Evolutionary conservation across 1,139 yeast genomes (phyloP), one percentile per base, ranked within the genome.

Genomic region (Sugiyamaella japonica): DNA sequence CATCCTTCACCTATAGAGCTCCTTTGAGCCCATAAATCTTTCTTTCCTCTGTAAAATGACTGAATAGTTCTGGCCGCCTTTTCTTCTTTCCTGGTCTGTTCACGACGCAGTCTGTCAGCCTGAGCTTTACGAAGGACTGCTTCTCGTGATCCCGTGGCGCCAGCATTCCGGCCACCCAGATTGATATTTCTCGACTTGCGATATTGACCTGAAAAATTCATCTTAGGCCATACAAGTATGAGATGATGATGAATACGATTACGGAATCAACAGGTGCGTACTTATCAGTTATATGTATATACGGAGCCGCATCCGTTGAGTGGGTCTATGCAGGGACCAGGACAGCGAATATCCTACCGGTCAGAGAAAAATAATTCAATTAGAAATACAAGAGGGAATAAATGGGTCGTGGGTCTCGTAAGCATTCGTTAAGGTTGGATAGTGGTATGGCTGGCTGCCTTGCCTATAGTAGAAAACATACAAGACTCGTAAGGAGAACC

Each of bases 91-190:
- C 89, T 76, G 28, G 73, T 76, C 47, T 72, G 69, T 58, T 88
- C 90, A 56, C 97, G 76, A 56, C 78, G 79, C 57, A 77, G 79
- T 36, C 98, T 76, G 59, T 88, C 91, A 41, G 73, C 72, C 61
- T 82, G 81, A 3, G 96, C 83, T 59, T 79, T 81, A 58, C 80
- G 81, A 17, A 91, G 71, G 56, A 82, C 73, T 3, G 78, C 73
- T 41, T 69, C 67, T 54, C 69, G 56, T 7, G 53, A 47, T 6
- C 49, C 52, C 42, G 56, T 42, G 13, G 42, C 31, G 10, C 48
- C 44, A 64, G 58, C 68, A 65, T 49, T 66, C 61, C 74, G 70
- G 55, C 86, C 86, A 2, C 97, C 95, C 47, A 90, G 75, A 67
- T 91, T 90, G 60, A 91, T 85, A 40, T 78, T 80, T 56, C 97